A percentile compares a stretch with the other conserved stretches of the same genome.
phyloP scores from a whole-genome alignment of 495 filamentous ascomycete species.

The Trichoderma reesei region DNA sequence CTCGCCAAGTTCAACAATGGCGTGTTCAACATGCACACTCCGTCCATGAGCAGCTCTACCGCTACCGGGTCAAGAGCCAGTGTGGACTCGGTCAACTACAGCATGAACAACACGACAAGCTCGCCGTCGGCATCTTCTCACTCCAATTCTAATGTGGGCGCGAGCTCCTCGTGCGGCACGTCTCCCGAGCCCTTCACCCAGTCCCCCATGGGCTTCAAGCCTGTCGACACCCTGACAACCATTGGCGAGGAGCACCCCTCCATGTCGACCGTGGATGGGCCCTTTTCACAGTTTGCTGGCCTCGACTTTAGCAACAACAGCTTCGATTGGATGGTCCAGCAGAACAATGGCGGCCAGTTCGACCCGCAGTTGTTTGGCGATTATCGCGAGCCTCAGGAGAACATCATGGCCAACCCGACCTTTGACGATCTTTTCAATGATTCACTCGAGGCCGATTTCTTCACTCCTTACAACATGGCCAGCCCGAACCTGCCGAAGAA shows the following conservation, averaged over 20 bases:
- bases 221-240: conserved; percentile 46
- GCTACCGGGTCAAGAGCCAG: conserved; percentile 44
- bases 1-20: conserved; percentile 20
- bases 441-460: conserved; percentile 70
- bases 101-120: conserved; percentile 30
- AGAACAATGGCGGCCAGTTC: conserved; percentile 73
- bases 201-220: conserved; percentile 47
- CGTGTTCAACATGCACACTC: conserved; percentile 22
- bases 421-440: conserved; percentile 84
- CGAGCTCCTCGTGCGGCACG: conserved; percentile 70
- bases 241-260: conserved; percentile 44
- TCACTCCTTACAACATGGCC: conserved; percentile 61
- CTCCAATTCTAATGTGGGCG: conserved; percentile 40
- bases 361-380: conserved; percentile 88
- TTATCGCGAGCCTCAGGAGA: conserved; percentile 85
- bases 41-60: conserved; percentile 24
- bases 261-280: conserved; percentile 10
- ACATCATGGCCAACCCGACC: conserved; percentile 45
- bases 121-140: conserved; percentile 58
- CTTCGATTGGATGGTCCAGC: conserved; percentile 71
- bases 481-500: conserved; percentile 40
- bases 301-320: conserved; percentile 29
- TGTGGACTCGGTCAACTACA: conserved; percentile 47
- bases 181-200: conserved; percentile 47
- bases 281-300: conserved; percentile 13